A percentile compares a stretch with the other conserved stretches of the same genome.
These are phyloP conservation scores for Pseudocercospora fuligena DNA, from an alignment of 2,329 filamentous ascomycete species.

Conservation along the genomic window DNA sequence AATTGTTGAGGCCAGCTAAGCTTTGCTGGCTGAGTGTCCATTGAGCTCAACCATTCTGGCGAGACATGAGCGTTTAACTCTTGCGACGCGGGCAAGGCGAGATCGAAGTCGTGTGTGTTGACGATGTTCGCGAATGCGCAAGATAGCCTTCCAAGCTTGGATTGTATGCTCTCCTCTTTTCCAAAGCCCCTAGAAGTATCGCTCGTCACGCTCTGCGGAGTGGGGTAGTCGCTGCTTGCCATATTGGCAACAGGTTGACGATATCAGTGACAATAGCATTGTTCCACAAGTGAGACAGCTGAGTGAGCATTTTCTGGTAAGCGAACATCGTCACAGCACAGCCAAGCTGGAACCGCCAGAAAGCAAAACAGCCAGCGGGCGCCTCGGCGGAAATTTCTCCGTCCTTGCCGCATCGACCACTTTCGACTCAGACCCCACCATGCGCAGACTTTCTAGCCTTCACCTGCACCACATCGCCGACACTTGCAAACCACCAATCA, in stretches of 20 bases:
- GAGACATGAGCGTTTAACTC: constrained; percentile 11
- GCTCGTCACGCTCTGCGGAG: not conserved
- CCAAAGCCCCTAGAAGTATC: not conserved
- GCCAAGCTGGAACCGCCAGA: not conserved
- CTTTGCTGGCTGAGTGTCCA: constrained; percentile 16
- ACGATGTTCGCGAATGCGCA: constrained; percentile 10
- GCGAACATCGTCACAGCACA: not conserved
- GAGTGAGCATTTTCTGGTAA: not conserved
- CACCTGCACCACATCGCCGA: constrained; percentile 4
- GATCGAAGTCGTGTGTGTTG: constrained; percentile 14
- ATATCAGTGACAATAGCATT: not conserved
- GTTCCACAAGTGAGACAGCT: not conserved
- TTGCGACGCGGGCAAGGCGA: not conserved
- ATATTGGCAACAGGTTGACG: not conserved
- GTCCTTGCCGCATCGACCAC: too few relatives aligned
- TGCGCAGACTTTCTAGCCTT: not conserved
- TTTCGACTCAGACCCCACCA: not conserved
- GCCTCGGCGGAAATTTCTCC: too few relatives aligned
- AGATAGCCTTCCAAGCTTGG: constrained; percentile 9
- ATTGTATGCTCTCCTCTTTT: not conserved
- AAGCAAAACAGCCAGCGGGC: too few relatives aligned
- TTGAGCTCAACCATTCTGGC: constrained; percentile 10
- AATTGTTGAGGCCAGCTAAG: constrained; percentile 8
- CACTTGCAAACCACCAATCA: not conserved
- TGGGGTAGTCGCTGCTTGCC: not conserved